These are phyloP conservation scores for Dittrichia graveolens DNA, from an alignment of 129 eudicot species.

Conservation along the genomic window DNA sequence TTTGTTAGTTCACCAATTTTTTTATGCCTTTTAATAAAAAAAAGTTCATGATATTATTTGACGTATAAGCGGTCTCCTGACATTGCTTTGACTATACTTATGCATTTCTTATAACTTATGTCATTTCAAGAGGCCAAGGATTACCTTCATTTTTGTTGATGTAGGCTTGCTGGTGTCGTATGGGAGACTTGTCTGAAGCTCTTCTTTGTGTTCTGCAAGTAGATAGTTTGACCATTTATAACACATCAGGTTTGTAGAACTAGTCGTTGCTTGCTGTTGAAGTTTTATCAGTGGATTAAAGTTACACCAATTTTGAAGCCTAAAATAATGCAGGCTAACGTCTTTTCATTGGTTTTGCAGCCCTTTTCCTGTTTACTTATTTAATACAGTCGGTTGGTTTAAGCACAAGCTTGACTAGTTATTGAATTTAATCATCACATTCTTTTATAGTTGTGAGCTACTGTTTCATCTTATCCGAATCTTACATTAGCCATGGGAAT, in stretches of 20 bases:
- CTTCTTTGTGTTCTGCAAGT: conserved; percentile 79
- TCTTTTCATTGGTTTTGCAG: background rate
- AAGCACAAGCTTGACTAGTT: conserved; percentile 18
- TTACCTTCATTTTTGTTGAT: conserved; percentile 13
- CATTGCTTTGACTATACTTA: conserved; percentile 22
- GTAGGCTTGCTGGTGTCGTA: conserved; percentile 94
- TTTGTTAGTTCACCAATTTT: conserved; percentile 2
- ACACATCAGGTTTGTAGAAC: conserved; percentile 67
- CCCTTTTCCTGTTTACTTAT: background rate
- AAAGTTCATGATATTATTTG: background rate
- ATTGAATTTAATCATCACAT: background rate
- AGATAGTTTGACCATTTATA: conserved; percentile 70
- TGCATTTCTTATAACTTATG: conserved; percentile 14
- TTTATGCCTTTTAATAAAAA: no score
- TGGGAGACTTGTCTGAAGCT: conserved; percentile 73
- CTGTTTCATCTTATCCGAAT: conserved; percentile 18
- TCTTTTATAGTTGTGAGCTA: conserved; percentile 2
- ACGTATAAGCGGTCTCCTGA: conserved; percentile 16
- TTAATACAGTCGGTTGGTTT: background rate
- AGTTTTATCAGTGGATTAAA: conserved; percentile 11
- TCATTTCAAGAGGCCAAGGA: conserved; percentile 8
- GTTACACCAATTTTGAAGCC: background rate
- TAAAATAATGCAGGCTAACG: conserved; percentile 4
- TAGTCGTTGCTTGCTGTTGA: conserved; percentile 2
- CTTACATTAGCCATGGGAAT: conserved; percentile 4